Conservation (phyloP, 257 asterid species). For the Eustoma russellianum region DNA sequence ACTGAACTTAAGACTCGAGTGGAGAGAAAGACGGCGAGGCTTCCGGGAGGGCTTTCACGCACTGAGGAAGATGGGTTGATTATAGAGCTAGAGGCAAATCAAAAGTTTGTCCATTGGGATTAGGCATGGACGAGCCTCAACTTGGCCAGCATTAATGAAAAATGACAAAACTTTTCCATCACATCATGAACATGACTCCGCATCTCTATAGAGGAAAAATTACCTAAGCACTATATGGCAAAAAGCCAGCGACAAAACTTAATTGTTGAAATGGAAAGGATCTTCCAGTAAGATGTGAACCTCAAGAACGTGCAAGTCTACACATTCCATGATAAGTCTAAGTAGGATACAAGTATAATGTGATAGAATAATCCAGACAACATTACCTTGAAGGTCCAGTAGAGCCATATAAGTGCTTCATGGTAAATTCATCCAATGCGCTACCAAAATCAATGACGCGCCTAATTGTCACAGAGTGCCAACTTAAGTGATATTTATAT, state of each 20-base stretch:
- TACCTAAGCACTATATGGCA: neutral
- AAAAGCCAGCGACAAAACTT: neutral
- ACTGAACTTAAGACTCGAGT: too few species aligned
- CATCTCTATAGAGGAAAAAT: neutral
- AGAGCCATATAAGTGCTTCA: slow-evolving; percentile 82
- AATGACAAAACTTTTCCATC: too few species aligned
- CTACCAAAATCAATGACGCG: slow-evolving; percentile 98
- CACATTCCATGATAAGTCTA: neutral
- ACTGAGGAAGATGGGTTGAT: too few species aligned
- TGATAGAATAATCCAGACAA: slow-evolving; percentile 12
- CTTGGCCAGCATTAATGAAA: too few species aligned
- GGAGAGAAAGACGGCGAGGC: too few species aligned
- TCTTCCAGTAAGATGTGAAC: neutral
- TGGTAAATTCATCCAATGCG: slow-evolving; percentile 80
- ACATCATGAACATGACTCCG: too few species aligned
- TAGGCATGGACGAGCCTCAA: too few species aligned
- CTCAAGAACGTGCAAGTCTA: neutral
- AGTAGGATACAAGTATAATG: neutral
- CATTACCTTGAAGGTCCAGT: slow-evolving; percentile 89
- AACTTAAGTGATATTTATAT: neutral
- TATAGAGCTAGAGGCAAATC: too few species aligned
- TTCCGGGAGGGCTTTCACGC: too few species aligned
- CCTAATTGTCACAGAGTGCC: slow-evolving; percentile 35
- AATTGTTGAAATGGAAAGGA: neutral
- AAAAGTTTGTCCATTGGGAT: too few species aligned